These are phyloP conservation scores for Pseudocercospora musae DNA, from an alignment of 2,329 filamentous ascomycete genomes.

Conservation along the genomic window DNA sequence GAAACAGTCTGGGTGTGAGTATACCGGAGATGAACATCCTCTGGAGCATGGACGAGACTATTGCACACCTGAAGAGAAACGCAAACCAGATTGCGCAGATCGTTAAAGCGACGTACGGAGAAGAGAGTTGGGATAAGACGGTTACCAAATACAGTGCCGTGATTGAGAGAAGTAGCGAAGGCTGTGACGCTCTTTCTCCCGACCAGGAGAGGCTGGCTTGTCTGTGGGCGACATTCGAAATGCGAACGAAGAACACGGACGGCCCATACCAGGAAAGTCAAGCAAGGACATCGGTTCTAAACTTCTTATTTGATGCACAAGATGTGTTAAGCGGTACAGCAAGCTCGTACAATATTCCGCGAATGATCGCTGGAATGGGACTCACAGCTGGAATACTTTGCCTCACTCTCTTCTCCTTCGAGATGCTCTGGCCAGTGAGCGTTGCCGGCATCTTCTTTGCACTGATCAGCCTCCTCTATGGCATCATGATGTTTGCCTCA, in stretches of 20 bases:
- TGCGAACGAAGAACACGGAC: slow-evolving; percentile 17
- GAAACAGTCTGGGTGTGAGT: slow-evolving; percentile 86
- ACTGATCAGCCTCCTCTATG: slow-evolving; percentile 54
- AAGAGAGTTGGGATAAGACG: slow-evolving; percentile 19
- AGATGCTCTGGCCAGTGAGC: slow-evolving; percentile 36
- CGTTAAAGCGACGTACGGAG: slow-evolving; percentile 66
- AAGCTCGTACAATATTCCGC: slow-evolving; percentile 80
- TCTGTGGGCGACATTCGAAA: slow-evolving; percentile 20
- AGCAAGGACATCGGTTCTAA: background rate
- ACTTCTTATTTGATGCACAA: slow-evolving; percentile 71
- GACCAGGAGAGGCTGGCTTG: slow-evolving; percentile 26
- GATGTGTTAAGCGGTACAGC: slow-evolving; percentile 81
- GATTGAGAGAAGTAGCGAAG: slow-evolving; percentile 1
- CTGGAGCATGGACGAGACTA: slow-evolving; percentile 53
- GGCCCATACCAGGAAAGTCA: background rate
- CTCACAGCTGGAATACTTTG: slow-evolving; percentile 44
- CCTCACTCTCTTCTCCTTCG: slow-evolving; percentile 35
- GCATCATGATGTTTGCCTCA: slow-evolving; percentile 92
- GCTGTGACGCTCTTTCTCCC: slow-evolving; percentile 19
- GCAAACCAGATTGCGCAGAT: slow-evolving; percentile 76
- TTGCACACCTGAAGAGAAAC: slow-evolving; percentile 72
- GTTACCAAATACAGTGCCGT: slow-evolving; percentile 2
- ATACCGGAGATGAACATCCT: slow-evolving; percentile 75
- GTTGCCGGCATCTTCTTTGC: slow-evolving; percentile 45
- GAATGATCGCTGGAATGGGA: slow-evolving; percentile 51